phyloP scores from a whole-genome alignment of 257 asterid species.

The Sherardia arvensis region DNA sequence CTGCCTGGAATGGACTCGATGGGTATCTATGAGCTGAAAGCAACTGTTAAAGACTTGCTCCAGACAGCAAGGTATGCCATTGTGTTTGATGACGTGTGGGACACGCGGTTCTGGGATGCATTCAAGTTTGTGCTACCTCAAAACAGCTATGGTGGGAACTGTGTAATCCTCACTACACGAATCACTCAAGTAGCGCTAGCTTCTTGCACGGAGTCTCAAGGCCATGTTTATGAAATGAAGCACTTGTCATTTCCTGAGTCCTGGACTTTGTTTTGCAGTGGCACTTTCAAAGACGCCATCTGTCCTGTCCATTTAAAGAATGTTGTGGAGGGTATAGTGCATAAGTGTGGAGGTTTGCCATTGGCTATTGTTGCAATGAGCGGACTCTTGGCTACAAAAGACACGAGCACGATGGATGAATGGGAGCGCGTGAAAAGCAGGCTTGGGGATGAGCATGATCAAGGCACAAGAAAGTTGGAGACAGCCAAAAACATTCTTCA shows the following conservation, averaged over 20 bases:
- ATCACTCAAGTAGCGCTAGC: neutral
- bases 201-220: neutral
- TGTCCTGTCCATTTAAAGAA: neutral
- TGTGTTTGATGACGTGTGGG: neutral
- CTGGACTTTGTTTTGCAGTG: neutral
- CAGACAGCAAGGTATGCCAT: neutral
- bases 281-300: neutral
- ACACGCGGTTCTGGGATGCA: neutral
- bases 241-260: neutral
- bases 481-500: conserved; percentile 7
- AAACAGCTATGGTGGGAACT: neutral
- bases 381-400: conserved; percentile 17
- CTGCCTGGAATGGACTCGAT: neutral
- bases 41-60: neutral
- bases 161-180: neutral
- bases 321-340: neutral
- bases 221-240: neutral
- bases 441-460: conserved; percentile 2
- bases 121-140: neutral
- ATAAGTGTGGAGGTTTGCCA: neutral
- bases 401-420: neutral
- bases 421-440: conserved; percentile 3
- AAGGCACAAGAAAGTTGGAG: conserved; percentile 2
- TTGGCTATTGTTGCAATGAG: conserved; percentile 12
- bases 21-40: neutral